Evolutionary conservation across 257 asterid species (phyloP), one percentile per base, ranked within the genome.

Genomic region (Paulownia fortunei): DNA sequence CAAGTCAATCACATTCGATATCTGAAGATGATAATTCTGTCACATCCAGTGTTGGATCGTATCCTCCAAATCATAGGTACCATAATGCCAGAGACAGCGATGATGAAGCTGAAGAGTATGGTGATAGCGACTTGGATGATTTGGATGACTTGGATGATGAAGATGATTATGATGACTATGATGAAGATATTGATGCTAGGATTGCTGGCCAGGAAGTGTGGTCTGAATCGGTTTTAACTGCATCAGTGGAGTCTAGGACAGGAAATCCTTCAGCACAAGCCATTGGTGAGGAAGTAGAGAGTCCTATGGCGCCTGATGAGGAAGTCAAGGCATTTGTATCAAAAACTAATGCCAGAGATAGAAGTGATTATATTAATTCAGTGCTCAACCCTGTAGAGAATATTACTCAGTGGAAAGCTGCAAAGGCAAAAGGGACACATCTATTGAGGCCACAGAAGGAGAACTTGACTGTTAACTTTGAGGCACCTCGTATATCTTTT

Each of bases 301-400:
- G 95, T 76, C 87, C 76, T 46, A 13, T 76, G 81, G 67, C 76
- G 73, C 61, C 81, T 13, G 76, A 80, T 32, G 80, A 76, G 66
- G 87, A 81, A 72, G 71, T 37, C 67, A 73, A 74, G 41, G 79
- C 42, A 21, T 58, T 76, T 51, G 87, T 73, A 39, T 72, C 80
- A 15, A 88, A 78, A 73, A 60, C 66, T 54, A 74, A 80, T 82
- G 86, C 83, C 32, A 90, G 97, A 85, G 94, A 87, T 55, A 86
- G 96, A 76, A 89, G 94, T 76, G 92, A 78, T 76, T 85, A 89
- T 78, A 81, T 91, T 62, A 92, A 87, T 69, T 89, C 97, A 15
- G 95, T 93, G 84, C 86, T 96, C 77, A 93, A 88, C 78, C 98
- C 99, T 6, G 93, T 96, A 0, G 98, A 92, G 85, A 96, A 96